phyloP scores from a whole-genome alignment of 148 eudicot genomes.

The Diospyros lotus region DNA sequence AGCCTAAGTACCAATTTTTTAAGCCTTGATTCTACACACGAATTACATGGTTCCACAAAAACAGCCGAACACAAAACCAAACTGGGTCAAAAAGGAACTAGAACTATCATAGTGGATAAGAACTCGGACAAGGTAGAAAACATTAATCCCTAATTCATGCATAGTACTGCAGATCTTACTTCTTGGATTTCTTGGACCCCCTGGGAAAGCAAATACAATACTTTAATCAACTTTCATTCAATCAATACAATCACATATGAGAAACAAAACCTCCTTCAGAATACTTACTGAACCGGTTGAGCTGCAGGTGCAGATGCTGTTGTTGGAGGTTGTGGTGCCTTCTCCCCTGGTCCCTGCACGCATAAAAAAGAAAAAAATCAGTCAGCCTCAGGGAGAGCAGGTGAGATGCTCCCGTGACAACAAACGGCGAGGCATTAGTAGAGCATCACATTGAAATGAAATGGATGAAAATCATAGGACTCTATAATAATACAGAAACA shows the following conservation, averaged over 20 bases:
- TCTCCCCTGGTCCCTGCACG: slow-evolving; percentile 55
- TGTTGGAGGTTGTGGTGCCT: slow-evolving; percentile 36
- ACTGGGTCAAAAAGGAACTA: not conserved
- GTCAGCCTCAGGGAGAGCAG: too few species aligned
- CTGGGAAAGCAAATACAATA: slow-evolving; percentile 18
- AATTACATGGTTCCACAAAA: not conserved
- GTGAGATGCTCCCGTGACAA: too few species aligned
- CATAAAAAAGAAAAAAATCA: not conserved
- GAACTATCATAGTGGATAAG: not conserved
- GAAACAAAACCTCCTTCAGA: too few species aligned
- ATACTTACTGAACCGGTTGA: slow-evolving; percentile 37
- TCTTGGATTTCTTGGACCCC: slow-evolving; percentile 48
- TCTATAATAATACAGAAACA: too few species aligned
- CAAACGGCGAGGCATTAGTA: too few species aligned
- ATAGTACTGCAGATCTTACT: slow-evolving; percentile 51
- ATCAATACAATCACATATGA: not conserved
- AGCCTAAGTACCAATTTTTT: not conserved
- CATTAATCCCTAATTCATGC: slow-evolving; percentile 4
- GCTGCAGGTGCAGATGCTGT: slow-evolving; percentile 39
- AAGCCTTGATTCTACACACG: not conserved
- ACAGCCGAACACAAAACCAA: not conserved
- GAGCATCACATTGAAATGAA: too few species aligned
- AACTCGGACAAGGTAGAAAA: not conserved
- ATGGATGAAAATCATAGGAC: too few species aligned
- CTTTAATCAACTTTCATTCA: not conserved